Conservation (phyloP, 2,329 filamentous ascomycete genomes). For the Fusarium sp. region DNA sequence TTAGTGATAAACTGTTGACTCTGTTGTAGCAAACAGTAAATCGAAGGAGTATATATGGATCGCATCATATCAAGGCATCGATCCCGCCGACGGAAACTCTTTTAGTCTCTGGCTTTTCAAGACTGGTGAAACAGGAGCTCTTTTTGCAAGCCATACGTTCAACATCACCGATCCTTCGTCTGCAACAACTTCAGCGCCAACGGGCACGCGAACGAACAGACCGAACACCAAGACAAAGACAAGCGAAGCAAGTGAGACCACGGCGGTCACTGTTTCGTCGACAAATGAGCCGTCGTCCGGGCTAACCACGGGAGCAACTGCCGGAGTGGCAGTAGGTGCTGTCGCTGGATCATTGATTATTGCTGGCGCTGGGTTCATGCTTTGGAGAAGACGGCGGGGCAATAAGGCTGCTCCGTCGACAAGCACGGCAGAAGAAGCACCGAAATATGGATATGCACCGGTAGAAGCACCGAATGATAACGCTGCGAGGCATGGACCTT, state of each 20-base stretch:
- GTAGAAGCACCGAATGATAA: neutral
- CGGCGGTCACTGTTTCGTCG: neutral
- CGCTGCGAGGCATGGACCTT: neutral
- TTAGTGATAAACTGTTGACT: rapidly evolving
- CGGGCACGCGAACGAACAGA: neutral
- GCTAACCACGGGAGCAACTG: neutral
- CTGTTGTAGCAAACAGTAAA: neutral
- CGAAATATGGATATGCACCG: neutral
- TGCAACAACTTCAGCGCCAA: neutral
- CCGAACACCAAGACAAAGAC: neutral
- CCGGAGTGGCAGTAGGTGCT: neutral
- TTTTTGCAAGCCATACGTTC: neutral
- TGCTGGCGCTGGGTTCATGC: neutral
- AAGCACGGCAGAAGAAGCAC: neutral
- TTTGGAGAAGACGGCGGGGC: neutral
- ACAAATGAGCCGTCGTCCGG: neutral
- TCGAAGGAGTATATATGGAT: conserved; percentile 3
- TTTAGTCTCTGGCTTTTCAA: conserved; percentile 9
- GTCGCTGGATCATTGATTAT: neutral
- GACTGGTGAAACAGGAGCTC: neutral
- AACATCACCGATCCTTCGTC: conserved; percentile 6
- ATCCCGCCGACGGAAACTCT: neutral
- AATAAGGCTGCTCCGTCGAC: neutral
- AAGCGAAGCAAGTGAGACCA: neutral
- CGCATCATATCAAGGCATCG: conserved; percentile 2